Evolutionary conservation across 495 filamentous ascomycete species (phyloP).

Genomic region (Penicillium cosmopolitanum): DNA sequence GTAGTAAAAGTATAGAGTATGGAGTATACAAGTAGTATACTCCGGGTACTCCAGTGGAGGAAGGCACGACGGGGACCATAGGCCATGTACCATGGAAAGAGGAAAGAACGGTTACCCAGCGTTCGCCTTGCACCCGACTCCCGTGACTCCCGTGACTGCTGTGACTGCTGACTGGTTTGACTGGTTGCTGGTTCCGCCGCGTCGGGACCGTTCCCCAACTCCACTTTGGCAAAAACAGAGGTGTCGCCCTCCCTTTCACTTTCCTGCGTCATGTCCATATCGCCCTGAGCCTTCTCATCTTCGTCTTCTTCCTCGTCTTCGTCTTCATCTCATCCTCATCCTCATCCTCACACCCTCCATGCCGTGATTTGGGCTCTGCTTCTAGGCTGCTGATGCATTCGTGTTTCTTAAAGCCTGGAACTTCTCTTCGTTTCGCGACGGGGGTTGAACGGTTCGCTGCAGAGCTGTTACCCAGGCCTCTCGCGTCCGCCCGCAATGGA

Average conservation of each 20-base stretch:
- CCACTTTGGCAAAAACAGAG: conserved; percentile 22
- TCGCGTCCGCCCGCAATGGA: conserved; percentile 28
- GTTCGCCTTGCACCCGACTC: conserved; percentile 4
- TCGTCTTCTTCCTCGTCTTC: neutral
- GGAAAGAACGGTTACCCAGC: conserved; percentile 12
- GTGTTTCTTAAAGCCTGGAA: neutral
- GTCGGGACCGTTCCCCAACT: conserved; percentile 31
- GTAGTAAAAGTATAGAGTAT: too few relatives aligned
- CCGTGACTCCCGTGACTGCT: too few relatives aligned
- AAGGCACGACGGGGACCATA: neutral
- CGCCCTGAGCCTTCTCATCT: neutral
- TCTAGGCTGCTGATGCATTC: conserved; percentile 5
- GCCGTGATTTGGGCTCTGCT: conserved; percentile 4
- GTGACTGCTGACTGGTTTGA: too few relatives aligned
- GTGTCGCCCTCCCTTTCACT: conserved; percentile 14
- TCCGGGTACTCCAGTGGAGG: neutral
- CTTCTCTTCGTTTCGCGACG: conserved; percentile 23
- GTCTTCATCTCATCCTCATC: neutral
- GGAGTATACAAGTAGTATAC: too few relatives aligned
- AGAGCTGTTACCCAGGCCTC: conserved; percentile 19
- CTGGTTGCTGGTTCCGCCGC: conserved; percentile 26
- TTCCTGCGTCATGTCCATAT: conserved; percentile 3
- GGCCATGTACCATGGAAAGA: neutral
- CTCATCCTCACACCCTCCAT: conserved; percentile 5
- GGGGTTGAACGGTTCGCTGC: conserved; percentile 19